Conservation (phyloP, 495 filamentous ascomycete species). For the Podospora appendiculata region DNA sequence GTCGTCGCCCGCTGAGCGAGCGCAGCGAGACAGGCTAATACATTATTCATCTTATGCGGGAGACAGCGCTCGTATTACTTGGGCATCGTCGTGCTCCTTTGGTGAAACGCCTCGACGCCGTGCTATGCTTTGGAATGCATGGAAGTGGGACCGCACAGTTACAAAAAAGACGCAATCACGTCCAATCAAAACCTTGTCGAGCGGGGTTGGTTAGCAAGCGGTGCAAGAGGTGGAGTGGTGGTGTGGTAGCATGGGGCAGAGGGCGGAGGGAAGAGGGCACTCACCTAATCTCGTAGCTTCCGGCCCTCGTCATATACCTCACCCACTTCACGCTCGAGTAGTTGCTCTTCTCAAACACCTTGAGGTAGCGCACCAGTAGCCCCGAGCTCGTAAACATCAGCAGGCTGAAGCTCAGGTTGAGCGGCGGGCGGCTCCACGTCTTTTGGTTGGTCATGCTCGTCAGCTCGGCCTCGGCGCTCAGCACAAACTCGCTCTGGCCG, state of each 20-base stretch:
- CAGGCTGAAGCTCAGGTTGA: conserved; percentile 84
- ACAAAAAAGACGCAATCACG: neutral
- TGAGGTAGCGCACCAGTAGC: conserved; percentile 87
- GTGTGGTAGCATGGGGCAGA: neutral
- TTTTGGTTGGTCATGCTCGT: conserved; percentile 98
- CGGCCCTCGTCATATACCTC: conserved; percentile 95
- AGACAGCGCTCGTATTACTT: neutral
- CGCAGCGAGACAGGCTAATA: no score
- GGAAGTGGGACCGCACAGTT: neutral
- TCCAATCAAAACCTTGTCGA: conserved; percentile 12
- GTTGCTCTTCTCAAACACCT: conserved; percentile 99
- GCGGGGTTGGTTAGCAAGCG: neutral
- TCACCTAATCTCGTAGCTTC: conserved; percentile 70
- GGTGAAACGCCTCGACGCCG: conserved; percentile 8
- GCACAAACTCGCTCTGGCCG: conserved; percentile 88
- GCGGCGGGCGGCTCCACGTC: conserved; percentile 88
- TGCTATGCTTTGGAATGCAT: conserved; percentile 8
- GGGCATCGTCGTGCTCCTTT: neutral
- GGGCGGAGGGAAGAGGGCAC: conserved; percentile 8
- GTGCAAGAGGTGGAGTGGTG: no score
- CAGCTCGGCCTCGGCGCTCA: conserved; percentile 81
- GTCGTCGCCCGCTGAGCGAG: no score
- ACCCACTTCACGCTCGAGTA: conserved; percentile 99
- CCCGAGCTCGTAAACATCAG: conserved; percentile 98
- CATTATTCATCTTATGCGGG: no score